Evolutionary conservation across 2,329 filamentous ascomycete species (phyloP).

Genomic region (Apiospora phragmitis): DNA sequence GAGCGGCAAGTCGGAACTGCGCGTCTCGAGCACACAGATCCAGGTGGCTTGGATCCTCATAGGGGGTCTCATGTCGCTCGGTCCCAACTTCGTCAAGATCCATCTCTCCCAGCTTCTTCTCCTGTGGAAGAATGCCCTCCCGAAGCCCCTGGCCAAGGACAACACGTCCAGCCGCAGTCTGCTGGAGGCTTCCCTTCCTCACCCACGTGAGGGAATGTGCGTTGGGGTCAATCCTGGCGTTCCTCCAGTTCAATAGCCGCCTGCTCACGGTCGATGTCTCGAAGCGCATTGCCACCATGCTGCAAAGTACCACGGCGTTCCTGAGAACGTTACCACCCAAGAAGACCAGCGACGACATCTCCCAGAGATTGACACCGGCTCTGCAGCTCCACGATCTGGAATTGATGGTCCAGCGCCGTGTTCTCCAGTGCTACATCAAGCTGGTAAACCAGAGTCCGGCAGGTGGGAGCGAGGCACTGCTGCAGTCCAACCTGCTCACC

Average conservation of each 20-base stretch:
- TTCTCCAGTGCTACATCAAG: conserved; percentile 93
- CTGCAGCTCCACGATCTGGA: conserved; percentile 88
- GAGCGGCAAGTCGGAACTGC: conserved; percentile 85
- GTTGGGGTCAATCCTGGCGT: conserved; percentile 85
- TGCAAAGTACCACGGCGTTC: conserved; percentile 91
- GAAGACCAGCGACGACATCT: conserved; percentile 83
- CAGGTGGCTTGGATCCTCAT: conserved; percentile 98
- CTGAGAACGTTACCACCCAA: conserved; percentile 80
- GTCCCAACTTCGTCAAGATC: conserved; percentile 98
- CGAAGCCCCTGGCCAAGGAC: conserved; percentile 91
- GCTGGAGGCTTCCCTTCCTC: conserved; percentile 88
- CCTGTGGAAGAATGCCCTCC: conserved; percentile 95
- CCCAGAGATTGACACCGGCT: conserved; percentile 79
- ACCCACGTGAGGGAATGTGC: conserved; percentile 95
- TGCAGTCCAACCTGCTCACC: conserved; percentile 89
- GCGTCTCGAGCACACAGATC: conserved; percentile 90
- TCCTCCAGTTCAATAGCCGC: conserved; percentile 89
- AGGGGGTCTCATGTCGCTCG: conserved; percentile 92
- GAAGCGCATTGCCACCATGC: conserved; percentile 87
- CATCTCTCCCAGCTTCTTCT: conserved; percentile 91
- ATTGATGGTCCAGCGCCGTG: conserved; percentile 88
- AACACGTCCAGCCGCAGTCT: conserved; percentile 81
- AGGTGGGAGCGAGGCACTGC: conserved; percentile 79
- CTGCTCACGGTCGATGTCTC: conserved; percentile 92
- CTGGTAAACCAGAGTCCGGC: conserved; percentile 85